phyloP scores from a whole-genome alignment of 2,329 filamentous ascomycete genomes.

The Simplicillium sp. region DNA sequence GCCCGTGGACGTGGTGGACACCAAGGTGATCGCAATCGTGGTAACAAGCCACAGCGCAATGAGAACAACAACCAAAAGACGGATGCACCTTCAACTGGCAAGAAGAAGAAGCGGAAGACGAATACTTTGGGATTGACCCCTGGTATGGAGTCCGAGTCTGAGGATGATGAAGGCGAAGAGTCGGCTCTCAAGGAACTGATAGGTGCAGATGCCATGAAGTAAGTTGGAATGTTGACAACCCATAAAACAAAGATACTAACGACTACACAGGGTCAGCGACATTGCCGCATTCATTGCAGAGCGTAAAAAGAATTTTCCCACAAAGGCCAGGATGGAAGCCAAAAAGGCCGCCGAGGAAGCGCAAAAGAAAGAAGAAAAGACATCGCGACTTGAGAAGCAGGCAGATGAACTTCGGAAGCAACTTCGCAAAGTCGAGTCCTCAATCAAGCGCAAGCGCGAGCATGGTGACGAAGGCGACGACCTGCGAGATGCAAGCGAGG shows the following conservation, averaged over 20 bases:
- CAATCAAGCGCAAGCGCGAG: constrained; percentile 59
- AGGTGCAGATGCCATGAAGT: constrained; percentile 46
- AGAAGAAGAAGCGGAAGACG: constrained; percentile 64
- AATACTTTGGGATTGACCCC: constrained; percentile 66
- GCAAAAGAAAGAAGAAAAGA: constrained; percentile 47
- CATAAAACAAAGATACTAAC: constrained; percentile 7
- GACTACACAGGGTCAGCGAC: constrained; percentile 47
- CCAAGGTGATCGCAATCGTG: constrained; percentile 33
- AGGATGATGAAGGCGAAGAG: constrained; percentile 64
- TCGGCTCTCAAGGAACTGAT: constrained; percentile 50
- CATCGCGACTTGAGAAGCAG: constrained; percentile 47
- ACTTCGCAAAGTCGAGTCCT: constrained; percentile 62
- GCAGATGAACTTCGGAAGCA: constrained; percentile 54
- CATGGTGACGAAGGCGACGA: constrained; percentile 59
- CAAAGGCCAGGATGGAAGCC: constrained; percentile 57
- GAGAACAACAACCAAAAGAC: constrained; percentile 14
- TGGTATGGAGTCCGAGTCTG: constrained; percentile 51
- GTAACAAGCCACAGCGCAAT: constrained; percentile 22
- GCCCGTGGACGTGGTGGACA: constrained; percentile 27
- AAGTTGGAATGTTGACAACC: constrained; percentile 19
- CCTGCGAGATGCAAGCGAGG: constrained; percentile 44
- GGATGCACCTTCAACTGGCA: constrained; percentile 38
- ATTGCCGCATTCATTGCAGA: constrained; percentile 74
- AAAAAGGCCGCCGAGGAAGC: constrained; percentile 43
- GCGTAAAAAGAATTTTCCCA: constrained; percentile 72